Conservation (phyloP, 2,329 filamentous ascomycete species). For the Aspergillus arachidicola region DNA sequence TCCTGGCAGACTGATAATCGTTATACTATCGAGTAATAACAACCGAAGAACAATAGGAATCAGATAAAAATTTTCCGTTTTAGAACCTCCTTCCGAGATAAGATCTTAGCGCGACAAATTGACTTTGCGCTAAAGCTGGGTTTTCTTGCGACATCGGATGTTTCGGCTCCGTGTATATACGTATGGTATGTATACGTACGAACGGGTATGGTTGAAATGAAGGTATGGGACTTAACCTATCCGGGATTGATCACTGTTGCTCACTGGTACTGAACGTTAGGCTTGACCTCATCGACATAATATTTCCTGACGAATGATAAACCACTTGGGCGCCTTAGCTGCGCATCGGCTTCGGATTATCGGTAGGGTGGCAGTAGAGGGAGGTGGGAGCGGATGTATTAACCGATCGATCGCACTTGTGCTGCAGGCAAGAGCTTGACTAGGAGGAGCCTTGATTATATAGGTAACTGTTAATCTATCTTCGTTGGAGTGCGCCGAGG, state of each 20-base stretch:
- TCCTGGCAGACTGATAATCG: too few relatives aligned
- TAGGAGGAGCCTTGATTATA: background rate
- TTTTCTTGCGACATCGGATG: constrained; percentile 26
- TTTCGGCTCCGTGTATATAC: constrained; percentile 3
- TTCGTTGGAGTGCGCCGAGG: background rate
- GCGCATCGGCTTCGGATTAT: too few relatives aligned
- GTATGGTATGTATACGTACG: constrained; percentile 5
- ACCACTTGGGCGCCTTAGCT: background rate
- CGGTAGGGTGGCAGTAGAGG: too few relatives aligned
- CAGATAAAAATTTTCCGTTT: constrained; percentile 5
- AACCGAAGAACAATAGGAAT: background rate
- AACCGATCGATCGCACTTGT: background rate
- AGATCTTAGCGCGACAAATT: constrained; percentile 25
- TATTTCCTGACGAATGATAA: background rate
- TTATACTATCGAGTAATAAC: background rate
- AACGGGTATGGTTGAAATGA: background rate
- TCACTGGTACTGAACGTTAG: background rate
- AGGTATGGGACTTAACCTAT: constrained; percentile 3
- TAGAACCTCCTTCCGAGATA: constrained; percentile 16
- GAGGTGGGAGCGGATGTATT: background rate
- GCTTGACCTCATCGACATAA: background rate
- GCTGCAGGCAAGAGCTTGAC: background rate
- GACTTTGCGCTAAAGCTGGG: constrained; percentile 11
- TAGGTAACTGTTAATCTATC: background rate
- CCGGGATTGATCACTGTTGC: background rate